phyloP scores from a whole-genome alignment of 2,329 filamentous ascomycete genomes.

The Colletotrichum horii region DNA sequence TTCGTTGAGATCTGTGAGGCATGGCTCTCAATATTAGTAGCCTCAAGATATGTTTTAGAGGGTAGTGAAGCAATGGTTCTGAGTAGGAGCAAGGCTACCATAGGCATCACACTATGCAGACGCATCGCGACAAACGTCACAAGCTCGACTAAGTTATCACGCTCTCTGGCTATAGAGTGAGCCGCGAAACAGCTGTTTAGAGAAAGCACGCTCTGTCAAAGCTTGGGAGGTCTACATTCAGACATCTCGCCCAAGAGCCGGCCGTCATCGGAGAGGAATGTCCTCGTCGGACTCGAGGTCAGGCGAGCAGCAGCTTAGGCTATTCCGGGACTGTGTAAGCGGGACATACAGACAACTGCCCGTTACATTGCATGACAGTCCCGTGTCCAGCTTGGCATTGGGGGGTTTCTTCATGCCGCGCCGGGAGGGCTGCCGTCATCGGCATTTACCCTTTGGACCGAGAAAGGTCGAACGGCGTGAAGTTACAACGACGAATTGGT shows the following conservation, averaged over 20 bases:
- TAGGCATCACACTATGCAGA: neutral
- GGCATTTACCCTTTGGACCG: neutral
- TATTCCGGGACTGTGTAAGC: neutral
- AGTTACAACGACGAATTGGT: neutral
- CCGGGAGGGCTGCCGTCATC: neutral
- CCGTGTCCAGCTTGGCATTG: neutral
- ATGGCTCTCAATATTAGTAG: neutral
- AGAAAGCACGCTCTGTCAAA: neutral
- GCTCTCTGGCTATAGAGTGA: neutral
- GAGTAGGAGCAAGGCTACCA: neutral
- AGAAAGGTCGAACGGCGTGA: neutral
- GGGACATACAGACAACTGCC: neutral
- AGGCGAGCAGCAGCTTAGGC: neutral
- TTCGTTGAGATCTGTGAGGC: neutral
- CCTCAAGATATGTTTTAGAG: neutral
- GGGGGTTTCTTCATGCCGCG: neutral
- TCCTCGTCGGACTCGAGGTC: neutral
- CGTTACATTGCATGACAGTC: neutral
- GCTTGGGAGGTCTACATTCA: neutral
- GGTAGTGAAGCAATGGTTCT: neutral
- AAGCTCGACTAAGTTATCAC: neutral
- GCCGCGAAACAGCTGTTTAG: no score
- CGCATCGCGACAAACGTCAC: neutral
- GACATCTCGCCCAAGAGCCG: neutral
- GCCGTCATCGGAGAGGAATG: neutral